These are phyloP conservation scores for Pseudoneurospora amorphoporcata DNA, from an alignment of 495 filamentous ascomycete species.

Conservation along the genomic window DNA sequence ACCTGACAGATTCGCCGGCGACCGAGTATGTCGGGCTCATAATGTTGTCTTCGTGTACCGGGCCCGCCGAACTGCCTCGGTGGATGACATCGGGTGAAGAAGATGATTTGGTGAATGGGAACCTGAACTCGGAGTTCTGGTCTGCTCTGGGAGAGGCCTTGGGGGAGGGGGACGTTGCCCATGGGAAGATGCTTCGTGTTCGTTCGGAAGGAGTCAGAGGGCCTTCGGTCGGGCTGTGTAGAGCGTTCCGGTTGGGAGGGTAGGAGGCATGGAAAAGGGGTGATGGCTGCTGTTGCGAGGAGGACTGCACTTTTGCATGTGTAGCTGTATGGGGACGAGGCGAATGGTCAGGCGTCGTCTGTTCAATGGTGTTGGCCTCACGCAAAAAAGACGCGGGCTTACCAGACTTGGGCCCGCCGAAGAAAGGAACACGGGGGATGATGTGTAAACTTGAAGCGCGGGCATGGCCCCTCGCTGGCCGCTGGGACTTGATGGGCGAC, in stretches of 20 bases:
- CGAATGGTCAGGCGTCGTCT: not conserved
- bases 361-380: not conserved
- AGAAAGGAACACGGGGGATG: slow-evolving; percentile 41
- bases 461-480: slow-evolving; percentile 54
- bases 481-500: slow-evolving; percentile 26
- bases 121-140: slow-evolving; percentile 55
- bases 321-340: slow-evolving; percentile 23
- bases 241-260: slow-evolving; percentile 28
- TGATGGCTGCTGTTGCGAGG: slow-evolving; percentile 23
- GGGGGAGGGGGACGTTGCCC: not conserved
- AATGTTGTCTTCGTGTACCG: slow-evolving; percentile 13
- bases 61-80: slow-evolving; percentile 9
- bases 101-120: slow-evolving; percentile 47
- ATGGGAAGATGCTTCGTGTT: slow-evolving; percentile 20
- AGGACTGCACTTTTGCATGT: slow-evolving; percentile 24
- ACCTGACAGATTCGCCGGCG: slow-evolving; percentile 16
- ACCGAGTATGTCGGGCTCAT: slow-evolving; percentile 26
- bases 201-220: slow-evolving; percentile 30
- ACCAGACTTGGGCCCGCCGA: slow-evolving; percentile 25
- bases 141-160: slow-evolving; percentile 25
- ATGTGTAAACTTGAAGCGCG: slow-evolving; percentile 81
- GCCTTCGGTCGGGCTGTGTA: slow-evolving; percentile 26
- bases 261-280: slow-evolving; percentile 40
- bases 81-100: slow-evolving; percentile 16
- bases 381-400: slow-evolving; percentile 2